Evolutionary conservation across 2,329 filamentous ascomycete genomes (phyloP).

Genomic region (Stagonosporopsis rhizophila): DNA sequence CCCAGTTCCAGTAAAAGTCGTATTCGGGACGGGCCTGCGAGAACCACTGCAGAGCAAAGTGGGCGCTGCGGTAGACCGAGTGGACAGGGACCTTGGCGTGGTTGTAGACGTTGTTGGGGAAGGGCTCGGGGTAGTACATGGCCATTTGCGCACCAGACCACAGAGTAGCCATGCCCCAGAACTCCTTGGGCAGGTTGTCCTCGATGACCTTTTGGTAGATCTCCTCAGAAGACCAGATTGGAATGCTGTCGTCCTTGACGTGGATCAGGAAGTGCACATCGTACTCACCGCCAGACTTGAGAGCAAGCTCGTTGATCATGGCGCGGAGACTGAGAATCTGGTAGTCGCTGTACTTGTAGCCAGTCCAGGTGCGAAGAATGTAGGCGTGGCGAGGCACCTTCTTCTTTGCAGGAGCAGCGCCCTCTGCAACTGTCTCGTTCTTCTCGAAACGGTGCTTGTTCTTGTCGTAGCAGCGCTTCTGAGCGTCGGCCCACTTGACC

Average conservation of each 20-base stretch:
- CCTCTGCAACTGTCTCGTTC: slow-evolving; percentile 39
- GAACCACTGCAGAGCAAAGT: slow-evolving; percentile 61
- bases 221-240: slow-evolving; percentile 78
- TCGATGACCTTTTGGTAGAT: slow-evolving; percentile 72
- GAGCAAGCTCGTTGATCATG: slow-evolving; percentile 80
- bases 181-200: slow-evolving; percentile 79
- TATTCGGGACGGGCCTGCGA: slow-evolving; percentile 59
- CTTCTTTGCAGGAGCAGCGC: slow-evolving; percentile 47
- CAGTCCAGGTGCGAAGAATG: slow-evolving; percentile 83
- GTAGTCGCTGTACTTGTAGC: slow-evolving; percentile 78
- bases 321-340: slow-evolving; percentile 82
- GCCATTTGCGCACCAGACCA: slow-evolving; percentile 97
- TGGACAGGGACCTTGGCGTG: slow-evolving; percentile 74
- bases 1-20: slow-evolving; percentile 80
- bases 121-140: slow-evolving; percentile 84
- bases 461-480: slow-evolving; percentile 57
- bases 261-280: slow-evolving; percentile 86
- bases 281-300: slow-evolving; percentile 85
- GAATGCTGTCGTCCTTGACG: slow-evolving; percentile 76
- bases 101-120: slow-evolving; percentile 74
- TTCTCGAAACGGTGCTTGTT: slow-evolving; percentile 57
- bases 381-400: slow-evolving; percentile 73
- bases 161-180: slow-evolving; percentile 84
- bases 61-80: slow-evolving; percentile 78
- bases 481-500: slow-evolving; percentile 58